phyloP scores from a whole-genome alignment of 2,329 filamentous ascomycete species.

The Aspergillus candidus region DNA sequence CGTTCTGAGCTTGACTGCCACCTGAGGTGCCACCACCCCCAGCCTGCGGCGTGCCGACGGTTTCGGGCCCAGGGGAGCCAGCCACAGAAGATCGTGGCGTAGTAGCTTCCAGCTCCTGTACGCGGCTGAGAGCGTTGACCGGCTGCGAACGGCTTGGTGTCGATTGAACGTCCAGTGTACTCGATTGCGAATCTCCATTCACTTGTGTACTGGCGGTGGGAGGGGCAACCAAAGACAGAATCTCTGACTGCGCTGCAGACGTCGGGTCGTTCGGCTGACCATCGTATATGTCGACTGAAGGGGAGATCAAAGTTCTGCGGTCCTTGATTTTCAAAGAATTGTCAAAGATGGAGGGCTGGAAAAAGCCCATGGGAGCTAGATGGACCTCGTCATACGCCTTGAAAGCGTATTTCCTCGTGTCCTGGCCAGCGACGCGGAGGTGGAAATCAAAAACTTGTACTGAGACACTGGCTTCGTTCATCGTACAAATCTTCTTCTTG shows the following conservation, averaged over 20 bases:
- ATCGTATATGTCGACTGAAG: slow-evolving; percentile 91
- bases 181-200: slow-evolving; percentile 35
- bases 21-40: slow-evolving; percentile 40
- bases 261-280: slow-evolving; percentile 84
- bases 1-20: slow-evolving; percentile 21
- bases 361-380: slow-evolving; percentile 91
- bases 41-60: slow-evolving; percentile 59
- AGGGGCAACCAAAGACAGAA: slow-evolving; percentile 49
- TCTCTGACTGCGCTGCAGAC: slow-evolving; percentile 72
- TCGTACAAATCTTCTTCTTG: slow-evolving; percentile 86
- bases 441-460: slow-evolving; percentile 88
- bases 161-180: slow-evolving; percentile 28
- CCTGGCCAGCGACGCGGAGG: slow-evolving; percentile 76
- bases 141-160: slow-evolving; percentile 52
- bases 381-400: slow-evolving; percentile 97
- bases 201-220: slow-evolving; percentile 23
- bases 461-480: slow-evolving; percentile 83
- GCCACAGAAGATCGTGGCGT: slow-evolving; percentile 73
- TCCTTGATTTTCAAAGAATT: slow-evolving; percentile 71
- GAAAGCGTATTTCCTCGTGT: slow-evolving; percentile 89
- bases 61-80: slow-evolving; percentile 80
- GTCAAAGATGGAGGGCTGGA: slow-evolving; percentile 82
- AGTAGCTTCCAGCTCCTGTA: slow-evolving; percentile 65
- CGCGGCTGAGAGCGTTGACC: slow-evolving; percentile 63
- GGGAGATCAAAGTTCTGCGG: slow-evolving; percentile 73